Conservation (phyloP, 2,329 filamentous ascomycete genomes). For the Decorospora gaudefroyi region DNA sequence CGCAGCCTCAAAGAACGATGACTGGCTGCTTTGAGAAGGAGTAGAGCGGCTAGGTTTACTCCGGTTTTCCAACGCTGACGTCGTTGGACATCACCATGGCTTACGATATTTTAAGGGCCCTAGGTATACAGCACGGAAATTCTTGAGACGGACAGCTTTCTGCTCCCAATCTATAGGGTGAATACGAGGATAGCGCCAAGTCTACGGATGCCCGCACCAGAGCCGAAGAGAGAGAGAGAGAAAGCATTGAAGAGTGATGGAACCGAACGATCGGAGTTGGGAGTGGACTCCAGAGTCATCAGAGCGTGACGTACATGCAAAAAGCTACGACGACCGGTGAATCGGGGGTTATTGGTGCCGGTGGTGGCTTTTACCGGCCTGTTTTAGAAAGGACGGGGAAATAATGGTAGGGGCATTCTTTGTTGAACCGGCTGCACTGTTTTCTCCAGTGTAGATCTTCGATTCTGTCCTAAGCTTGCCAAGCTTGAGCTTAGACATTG, state of each 20-base stretch:
- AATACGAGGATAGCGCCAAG: constrained; percentile 13
- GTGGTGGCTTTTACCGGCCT: constrained; percentile 2
- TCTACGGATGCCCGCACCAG: constrained; percentile 28
- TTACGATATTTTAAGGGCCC: constrained; percentile 4
- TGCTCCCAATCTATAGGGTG: constrained; percentile 5
- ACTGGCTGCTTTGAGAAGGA: constrained; percentile 5
- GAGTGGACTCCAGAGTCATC: constrained; percentile 4
- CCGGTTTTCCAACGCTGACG: constrained; percentile 13
- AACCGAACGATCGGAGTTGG: constrained; percentile 28
- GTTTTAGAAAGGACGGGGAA: background rate
- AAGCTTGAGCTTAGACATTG: constrained; percentile 5
- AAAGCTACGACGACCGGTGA: constrained; percentile 18
- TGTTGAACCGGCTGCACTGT: no score
- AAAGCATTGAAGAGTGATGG: no score
- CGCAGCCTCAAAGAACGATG: constrained; percentile 3
- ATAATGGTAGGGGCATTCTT: no score
- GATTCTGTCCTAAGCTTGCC: constrained; percentile 2
- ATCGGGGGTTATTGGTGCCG: constrained; percentile 24
- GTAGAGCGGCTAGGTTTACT: constrained; percentile 6
- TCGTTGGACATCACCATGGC: constrained; percentile 16
- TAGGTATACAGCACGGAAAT: constrained; percentile 1
- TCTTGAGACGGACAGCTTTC: constrained; percentile 3
- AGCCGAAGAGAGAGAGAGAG: constrained; percentile 13
- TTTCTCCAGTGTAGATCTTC: constrained; percentile 16
- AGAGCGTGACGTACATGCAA: constrained; percentile 4